phyloP scores from a whole-genome alignment of 106 monocot genomes.

The Acorus calamus region DNA sequence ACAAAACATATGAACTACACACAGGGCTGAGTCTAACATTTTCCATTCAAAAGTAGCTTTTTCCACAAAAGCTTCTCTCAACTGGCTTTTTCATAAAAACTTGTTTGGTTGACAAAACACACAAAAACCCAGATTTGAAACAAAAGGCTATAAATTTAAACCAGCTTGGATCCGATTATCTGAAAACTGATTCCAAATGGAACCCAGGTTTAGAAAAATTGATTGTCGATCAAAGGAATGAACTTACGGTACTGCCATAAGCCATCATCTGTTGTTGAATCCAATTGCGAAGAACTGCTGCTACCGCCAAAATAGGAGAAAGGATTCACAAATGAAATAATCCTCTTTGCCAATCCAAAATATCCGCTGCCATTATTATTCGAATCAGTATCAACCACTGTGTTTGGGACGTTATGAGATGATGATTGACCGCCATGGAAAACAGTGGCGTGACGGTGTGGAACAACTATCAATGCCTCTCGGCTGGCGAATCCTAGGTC shows the following conservation, averaged over 20 bases:
- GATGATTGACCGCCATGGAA: conserved; percentile 13
- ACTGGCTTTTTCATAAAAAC: too few species aligned
- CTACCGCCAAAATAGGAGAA: conserved; percentile 57
- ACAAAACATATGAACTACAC: too few species aligned
- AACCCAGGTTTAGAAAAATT: too few species aligned
- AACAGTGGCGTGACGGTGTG: conserved; percentile 18
- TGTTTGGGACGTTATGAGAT: conserved; percentile 11
- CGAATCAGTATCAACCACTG: conserved; percentile 7
- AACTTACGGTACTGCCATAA: conserved; percentile 48
- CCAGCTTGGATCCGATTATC: too few species aligned
- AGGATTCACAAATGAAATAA: conserved; percentile 67
- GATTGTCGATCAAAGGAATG: too few species aligned
- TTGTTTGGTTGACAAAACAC: too few species aligned
- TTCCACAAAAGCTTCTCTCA: too few species aligned
- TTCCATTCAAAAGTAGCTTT: too few species aligned
- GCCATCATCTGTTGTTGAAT: conserved; percentile 18
- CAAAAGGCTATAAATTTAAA: too few species aligned
- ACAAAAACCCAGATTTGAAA: too few species aligned
- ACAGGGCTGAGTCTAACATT: too few species aligned
- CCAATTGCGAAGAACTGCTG: conserved; percentile 24
- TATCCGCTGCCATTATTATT: conserved; percentile 35
- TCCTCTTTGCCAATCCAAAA: conserved; percentile 52
- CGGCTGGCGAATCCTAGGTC: conserved; percentile 67
- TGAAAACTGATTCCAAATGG: too few species aligned
- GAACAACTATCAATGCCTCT: conserved; percentile 71